These are phyloP conservation scores for Metschnikowia arizonensis DNA, from an alignment of 805 yeast species.

Conservation along the genomic window DNA sequence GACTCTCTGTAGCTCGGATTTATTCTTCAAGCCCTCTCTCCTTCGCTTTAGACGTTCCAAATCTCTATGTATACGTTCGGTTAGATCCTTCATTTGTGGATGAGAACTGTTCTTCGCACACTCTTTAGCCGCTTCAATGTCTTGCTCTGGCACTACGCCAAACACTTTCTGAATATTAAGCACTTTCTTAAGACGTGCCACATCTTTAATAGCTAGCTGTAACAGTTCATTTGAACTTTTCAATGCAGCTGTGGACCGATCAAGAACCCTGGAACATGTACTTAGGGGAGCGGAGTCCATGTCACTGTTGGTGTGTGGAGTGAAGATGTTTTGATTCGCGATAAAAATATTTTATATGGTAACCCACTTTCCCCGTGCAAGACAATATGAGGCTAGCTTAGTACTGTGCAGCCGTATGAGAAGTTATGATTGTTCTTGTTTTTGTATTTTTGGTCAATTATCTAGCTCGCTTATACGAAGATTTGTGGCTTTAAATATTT, in stretches of 20 bases:
- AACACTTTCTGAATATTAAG: conserved; percentile 45
- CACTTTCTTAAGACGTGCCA: conserved; percentile 35
- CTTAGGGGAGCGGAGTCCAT: conserved; percentile 5
- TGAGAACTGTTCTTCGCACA: conserved; percentile 34
- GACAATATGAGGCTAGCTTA: neutral
- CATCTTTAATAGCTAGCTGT: conserved; percentile 37
- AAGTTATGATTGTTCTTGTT: no score
- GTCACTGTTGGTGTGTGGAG: neutral
- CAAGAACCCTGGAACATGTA: conserved; percentile 11
- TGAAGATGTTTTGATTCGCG: conserved; percentile 5
- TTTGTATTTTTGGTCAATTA: no score
- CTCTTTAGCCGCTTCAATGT: conserved; percentile 38
- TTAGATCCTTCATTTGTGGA: conserved; percentile 38
- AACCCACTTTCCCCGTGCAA: neutral
- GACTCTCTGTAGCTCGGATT: conserved; percentile 39
- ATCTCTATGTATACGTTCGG: conserved; percentile 30
- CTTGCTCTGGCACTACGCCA: conserved; percentile 49
- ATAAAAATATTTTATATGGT: neutral
- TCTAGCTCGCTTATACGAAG: no score
- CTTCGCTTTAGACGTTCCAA: conserved; percentile 31
- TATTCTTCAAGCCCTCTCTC: conserved; percentile 30
- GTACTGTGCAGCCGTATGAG: no score
- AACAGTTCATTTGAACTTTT: conserved; percentile 30
- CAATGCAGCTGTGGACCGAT: conserved; percentile 29
- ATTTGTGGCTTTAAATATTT: no score